These are phyloP conservation scores for Boeremia exigua DNA, from an alignment of 2,329 filamentous ascomycete genomes.

Conservation along the genomic window DNA sequence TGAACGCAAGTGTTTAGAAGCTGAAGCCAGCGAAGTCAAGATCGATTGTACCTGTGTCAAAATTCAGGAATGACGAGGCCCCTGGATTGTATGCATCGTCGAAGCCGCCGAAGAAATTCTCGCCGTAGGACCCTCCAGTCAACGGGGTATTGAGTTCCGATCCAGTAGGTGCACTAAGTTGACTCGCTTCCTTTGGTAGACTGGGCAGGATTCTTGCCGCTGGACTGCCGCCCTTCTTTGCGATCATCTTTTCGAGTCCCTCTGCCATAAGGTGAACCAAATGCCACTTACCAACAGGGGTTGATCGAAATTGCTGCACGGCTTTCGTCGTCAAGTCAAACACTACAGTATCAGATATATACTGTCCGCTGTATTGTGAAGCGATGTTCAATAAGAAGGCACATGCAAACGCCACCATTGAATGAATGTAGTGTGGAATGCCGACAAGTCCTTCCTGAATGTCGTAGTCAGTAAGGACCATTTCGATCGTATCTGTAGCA, in stretches of 20 bases:
- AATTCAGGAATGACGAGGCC: slow-evolving; percentile 34
- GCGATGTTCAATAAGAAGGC: slow-evolving; percentile 60
- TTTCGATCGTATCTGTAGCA: slow-evolving; percentile 54
- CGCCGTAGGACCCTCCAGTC: slow-evolving; percentile 14
- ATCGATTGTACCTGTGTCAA: slow-evolving; percentile 34
- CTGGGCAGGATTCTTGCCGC: neutral
- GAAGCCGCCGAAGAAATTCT: slow-evolving; percentile 25
- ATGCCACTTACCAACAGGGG: slow-evolving; percentile 54
- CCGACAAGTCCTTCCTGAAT: slow-evolving; percentile 51
- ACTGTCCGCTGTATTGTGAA: slow-evolving; percentile 50
- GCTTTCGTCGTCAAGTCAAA: slow-evolving; percentile 48
- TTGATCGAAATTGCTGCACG: slow-evolving; percentile 50
- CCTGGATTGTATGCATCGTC: slow-evolving; percentile 33
- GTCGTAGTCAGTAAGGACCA: slow-evolving; percentile 53
- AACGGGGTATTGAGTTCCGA: slow-evolving; percentile 17
- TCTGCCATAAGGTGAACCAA: slow-evolving; percentile 56
- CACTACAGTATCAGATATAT: slow-evolving; percentile 49
- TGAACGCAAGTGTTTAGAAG: slow-evolving; percentile 7
- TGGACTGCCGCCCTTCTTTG: slow-evolving; percentile 20
- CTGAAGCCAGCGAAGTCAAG: slow-evolving; percentile 33
- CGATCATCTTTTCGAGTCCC: slow-evolving; percentile 53
- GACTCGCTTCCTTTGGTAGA: slow-evolving; percentile 9
- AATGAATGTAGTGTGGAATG: slow-evolving; percentile 60
- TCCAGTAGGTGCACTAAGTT: slow-evolving; percentile 15
- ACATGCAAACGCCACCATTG: slow-evolving; percentile 61